phyloP scores from a whole-genome alignment of 2,329 filamentous ascomycete species.

The Meredithiella fracta region DNA sequence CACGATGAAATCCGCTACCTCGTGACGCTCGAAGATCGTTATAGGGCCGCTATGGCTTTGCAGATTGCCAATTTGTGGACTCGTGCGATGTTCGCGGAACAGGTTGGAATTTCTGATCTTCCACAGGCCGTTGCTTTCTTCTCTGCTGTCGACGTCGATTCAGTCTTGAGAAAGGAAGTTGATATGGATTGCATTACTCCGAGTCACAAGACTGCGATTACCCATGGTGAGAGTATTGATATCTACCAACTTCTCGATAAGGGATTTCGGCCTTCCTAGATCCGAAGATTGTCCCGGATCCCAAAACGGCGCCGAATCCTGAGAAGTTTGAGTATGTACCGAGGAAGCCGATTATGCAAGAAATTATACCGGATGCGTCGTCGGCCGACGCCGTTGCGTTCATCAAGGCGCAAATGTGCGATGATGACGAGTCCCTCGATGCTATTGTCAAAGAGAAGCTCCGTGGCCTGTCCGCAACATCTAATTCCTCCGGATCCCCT shows the following conservation, averaged over 20 bases:
- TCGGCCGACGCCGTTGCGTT: conserved; percentile 39
- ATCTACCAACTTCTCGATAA: conserved; percentile 63
- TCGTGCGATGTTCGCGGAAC: conserved; percentile 88
- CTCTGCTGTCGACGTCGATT: conserved; percentile 85
- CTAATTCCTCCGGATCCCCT: not conserved
- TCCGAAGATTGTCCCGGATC: conserved; percentile 40
- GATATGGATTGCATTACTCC: conserved; percentile 96
- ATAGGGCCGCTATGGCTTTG: conserved; percentile 77
- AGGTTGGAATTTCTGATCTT: conserved; percentile 88
- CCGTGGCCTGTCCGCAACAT: not conserved
- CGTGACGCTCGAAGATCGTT: conserved; percentile 70
- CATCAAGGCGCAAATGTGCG: conserved; percentile 70
- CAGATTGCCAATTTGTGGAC: conserved; percentile 96
- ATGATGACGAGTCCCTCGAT: conserved; percentile 54
- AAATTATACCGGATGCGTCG: conserved; percentile 32
- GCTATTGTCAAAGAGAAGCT: conserved; percentile 47
- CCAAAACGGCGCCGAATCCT: conserved; percentile 35
- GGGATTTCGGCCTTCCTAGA: conserved; percentile 55
- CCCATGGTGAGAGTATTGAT: conserved; percentile 73
- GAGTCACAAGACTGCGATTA: conserved; percentile 61
- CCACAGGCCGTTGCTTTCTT: conserved; percentile 93
- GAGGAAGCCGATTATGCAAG: conserved; percentile 64
- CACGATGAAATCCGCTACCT: conserved; percentile 96
- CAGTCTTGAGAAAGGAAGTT: conserved; percentile 92
- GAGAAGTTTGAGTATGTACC: conserved; percentile 51